Evolutionary conservation across 202 grass and related monocot species (phyloP).

Genomic region (Elaeis oleifera): DNA sequence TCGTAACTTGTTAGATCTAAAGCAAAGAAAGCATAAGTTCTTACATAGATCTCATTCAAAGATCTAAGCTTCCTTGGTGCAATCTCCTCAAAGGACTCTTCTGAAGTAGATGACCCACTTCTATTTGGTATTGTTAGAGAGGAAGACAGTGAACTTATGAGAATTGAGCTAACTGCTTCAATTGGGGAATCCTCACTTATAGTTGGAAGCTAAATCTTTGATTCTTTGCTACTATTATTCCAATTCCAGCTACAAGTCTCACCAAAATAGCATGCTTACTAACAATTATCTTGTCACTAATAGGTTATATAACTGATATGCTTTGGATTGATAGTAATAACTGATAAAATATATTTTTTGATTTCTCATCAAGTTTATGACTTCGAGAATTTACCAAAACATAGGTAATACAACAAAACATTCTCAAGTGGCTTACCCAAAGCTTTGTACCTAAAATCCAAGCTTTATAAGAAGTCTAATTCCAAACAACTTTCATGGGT

Average conservation of each 20-base stretch:
- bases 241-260: not conserved
- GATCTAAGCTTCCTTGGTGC: not conserved
- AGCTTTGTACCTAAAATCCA: no score
- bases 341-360: not conserved
- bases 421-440: not conserved
- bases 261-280: no score
- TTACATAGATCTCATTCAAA: not conserved
- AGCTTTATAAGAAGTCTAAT: not conserved
- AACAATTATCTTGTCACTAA: no score
- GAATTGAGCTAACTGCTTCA: no score
- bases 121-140: no score
- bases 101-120: no score
- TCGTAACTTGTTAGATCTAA: not conserved
- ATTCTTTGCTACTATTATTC: not conserved
- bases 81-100: no score
- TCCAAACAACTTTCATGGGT: not conserved
- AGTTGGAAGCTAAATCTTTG: not conserved
- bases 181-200: no score
- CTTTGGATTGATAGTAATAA: constrained; percentile 1
- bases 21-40: not conserved
- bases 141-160: not conserved
- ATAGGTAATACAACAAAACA: constrained; percentile 3
- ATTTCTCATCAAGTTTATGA: not conserved
- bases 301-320: no score
- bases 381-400: not conserved